Evolutionary conservation across 148 eudicot genomes (phyloP).

Genomic region (Nyssa sinensis): DNA sequence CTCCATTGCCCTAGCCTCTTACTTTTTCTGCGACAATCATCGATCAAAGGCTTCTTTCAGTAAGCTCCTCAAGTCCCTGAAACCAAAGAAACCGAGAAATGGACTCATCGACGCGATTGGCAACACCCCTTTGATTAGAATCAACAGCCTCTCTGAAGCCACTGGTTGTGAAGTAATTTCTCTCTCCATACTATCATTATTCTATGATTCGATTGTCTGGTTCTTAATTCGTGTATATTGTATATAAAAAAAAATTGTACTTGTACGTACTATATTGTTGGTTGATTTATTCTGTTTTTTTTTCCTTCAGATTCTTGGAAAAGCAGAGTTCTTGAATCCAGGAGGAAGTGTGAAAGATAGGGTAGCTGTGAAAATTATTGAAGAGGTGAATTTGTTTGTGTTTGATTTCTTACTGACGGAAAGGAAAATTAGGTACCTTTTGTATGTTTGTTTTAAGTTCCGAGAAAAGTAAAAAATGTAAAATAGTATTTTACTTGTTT

Average conservation of each 20-base stretch:
- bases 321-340: conserved; percentile 93
- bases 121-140: conserved; percentile 82
- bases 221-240: not conserved
- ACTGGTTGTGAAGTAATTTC: conserved; percentile 78
- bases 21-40: conserved; percentile 31
- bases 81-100: conserved; percentile 21
- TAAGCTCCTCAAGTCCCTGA: conserved; percentile 20
- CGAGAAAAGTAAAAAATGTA: too few relatives aligned
- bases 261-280: not conserved
- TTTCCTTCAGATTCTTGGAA: conserved; percentile 75
- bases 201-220: not conserved
- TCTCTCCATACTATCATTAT: too few relatives aligned
- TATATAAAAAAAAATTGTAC: too few relatives aligned
- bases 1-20: conserved; percentile 55
- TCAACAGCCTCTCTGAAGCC: conserved; percentile 78
- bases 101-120: conserved; percentile 84
- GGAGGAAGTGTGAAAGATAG: conserved; percentile 98
- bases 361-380: conserved; percentile 82
- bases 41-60: conserved; percentile 15
- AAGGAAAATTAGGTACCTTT: not conserved
- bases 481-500: too few relatives aligned
- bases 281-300: not conserved
- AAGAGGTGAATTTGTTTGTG: conserved; percentile 59
- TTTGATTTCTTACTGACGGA: not conserved
- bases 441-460: too few relatives aligned